phyloP scores from a whole-genome alignment of 108 stramenopile species.

The Cyclotella atomus region DNA sequence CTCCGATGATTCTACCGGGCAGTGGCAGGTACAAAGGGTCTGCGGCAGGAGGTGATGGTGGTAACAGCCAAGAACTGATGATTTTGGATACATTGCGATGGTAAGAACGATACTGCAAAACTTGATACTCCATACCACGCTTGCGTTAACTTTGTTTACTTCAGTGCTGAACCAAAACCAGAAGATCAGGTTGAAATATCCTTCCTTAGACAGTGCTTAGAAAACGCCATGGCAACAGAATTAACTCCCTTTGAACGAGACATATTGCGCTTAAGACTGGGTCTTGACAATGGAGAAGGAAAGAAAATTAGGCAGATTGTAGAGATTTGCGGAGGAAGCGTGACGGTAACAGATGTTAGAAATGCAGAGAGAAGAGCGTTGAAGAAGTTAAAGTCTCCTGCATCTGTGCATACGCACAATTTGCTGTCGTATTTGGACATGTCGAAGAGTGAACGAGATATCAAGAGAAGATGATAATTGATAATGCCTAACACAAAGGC shows the following conservation, averaged over 20 bases:
- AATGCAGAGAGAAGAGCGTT: constrained; percentile 63
- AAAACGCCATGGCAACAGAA: constrained; percentile 84
- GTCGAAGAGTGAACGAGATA: constrained; percentile 22
- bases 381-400: constrained; percentile 71
- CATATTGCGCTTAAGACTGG: constrained; percentile 74
- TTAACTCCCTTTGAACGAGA: constrained; percentile 85
- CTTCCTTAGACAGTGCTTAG: constrained; percentile 76
- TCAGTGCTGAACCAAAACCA: constrained; percentile 56
- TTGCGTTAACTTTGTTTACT: too few species aligned
- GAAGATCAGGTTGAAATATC: constrained; percentile 80
- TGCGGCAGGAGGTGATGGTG: constrained; percentile 48
- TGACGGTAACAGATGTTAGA: constrained; percentile 62
- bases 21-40: constrained; percentile 63
- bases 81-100: constrained; percentile 50
- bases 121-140: too few species aligned
- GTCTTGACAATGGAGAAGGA: constrained; percentile 77
- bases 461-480: too few species aligned
- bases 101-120: constrained; percentile 4
- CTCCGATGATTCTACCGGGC: constrained; percentile 35
- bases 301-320: constrained; percentile 69
- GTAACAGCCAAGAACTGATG: constrained; percentile 41
- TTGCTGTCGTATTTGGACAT: constrained; percentile 70
- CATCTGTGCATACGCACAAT: constrained; percentile 63
- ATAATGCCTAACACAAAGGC: too few species aligned
- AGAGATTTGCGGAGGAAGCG: constrained; percentile 58